Evolutionary conservation across 192 early-diverging fungal genomes (phyloP), one percentile per base, ranked within the genome.

Genomic region (Phycomyces nitens): DNA sequence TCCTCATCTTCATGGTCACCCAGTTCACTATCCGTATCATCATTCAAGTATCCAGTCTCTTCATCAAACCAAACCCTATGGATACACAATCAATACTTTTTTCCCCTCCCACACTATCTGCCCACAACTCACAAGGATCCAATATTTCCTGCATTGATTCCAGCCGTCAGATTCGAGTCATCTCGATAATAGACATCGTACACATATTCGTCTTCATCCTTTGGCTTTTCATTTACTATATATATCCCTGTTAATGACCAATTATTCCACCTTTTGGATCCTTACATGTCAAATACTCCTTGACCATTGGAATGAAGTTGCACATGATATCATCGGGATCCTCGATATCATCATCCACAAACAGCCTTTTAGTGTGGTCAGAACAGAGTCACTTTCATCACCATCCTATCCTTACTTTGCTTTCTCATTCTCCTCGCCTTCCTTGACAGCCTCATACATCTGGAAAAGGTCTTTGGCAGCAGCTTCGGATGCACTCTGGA

Each of bases 141-240:
- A 38, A 82, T 60, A 38, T 73, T 72, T 5, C 60, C 52, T 12
- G 52, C 64, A 11, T 53, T 26, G n/a, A 75, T 69, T 24, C 67
- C 73, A 5, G 40, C 22, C 38, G 53, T 52, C 7, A 56, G 62
- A 39, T 68, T 61, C 21, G 69, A 52, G 12, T 80, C 68, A 70
- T 83, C 84, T 16, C 79, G 65, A 23, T 86, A 89, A 65, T 88
- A 91, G 53, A 91, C 81, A 64, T 91, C 89, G 58, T 91, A 91
- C 1, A 91, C 86, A 65, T 86, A 91, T 61, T 86, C 89, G 8
- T 87, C 77, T 1, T 82, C 74, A 1, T 59, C 62, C 10, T 69
- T 62, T 7, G 15, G 49, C n/a, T 50, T 60, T 42, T 63, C 68
- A 42, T 71, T 57, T 16, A 71, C 69, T 71, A 53, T 0, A 15